These are phyloP conservation scores for Blastobotrys terrestris DNA, from an alignment of 805 yeast genomes.

Conservation along the genomic window DNA sequence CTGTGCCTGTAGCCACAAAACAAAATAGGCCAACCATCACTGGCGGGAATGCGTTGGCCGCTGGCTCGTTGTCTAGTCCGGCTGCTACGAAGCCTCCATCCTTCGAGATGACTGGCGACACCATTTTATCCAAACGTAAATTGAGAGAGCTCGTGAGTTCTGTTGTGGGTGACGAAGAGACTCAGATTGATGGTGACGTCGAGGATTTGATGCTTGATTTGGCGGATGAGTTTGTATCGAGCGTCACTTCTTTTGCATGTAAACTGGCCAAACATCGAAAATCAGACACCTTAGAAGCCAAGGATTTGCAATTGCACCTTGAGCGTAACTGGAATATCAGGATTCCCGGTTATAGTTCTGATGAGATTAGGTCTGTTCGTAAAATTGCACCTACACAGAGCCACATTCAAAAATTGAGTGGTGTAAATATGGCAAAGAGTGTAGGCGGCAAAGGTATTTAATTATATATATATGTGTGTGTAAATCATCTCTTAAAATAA, in stretches of 20 bases:
- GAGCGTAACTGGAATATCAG: conserved; percentile 93
- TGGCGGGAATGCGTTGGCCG: conserved; percentile 73
- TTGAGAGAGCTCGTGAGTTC: conserved; percentile 79
- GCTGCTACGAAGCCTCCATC: conserved; percentile 69
- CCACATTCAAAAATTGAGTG: conserved; percentile 36
- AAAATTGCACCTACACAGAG: conserved; percentile 34
- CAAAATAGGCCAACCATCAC: conserved; percentile 75
- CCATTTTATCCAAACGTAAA: conserved; percentile 85
- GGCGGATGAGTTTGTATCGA: conserved; percentile 91
- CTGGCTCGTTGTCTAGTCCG: conserved; percentile 71
- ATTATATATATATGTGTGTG: neutral
- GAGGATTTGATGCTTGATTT: conserved; percentile 85
- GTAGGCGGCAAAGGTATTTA: conserved; percentile 19
- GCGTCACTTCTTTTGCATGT: conserved; percentile 90
- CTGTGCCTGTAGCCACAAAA: conserved; percentile 58
- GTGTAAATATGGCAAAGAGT: conserved; percentile 28
- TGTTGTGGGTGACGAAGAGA: conserved; percentile 69
- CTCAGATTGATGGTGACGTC: conserved; percentile 86
- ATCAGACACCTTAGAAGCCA: conserved; percentile 76
- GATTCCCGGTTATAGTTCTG: conserved; percentile 88
- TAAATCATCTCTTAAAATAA: neutral
- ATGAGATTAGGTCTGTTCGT: conserved; percentile 63
- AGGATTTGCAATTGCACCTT: conserved; percentile 85
- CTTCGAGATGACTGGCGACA: conserved; percentile 59
- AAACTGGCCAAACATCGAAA: conserved; percentile 91